These are phyloP conservation scores for Ganoderma leucocontextum DNA, from an alignment of 1,284 basidiomycete genomes.

Conservation along the genomic window DNA sequence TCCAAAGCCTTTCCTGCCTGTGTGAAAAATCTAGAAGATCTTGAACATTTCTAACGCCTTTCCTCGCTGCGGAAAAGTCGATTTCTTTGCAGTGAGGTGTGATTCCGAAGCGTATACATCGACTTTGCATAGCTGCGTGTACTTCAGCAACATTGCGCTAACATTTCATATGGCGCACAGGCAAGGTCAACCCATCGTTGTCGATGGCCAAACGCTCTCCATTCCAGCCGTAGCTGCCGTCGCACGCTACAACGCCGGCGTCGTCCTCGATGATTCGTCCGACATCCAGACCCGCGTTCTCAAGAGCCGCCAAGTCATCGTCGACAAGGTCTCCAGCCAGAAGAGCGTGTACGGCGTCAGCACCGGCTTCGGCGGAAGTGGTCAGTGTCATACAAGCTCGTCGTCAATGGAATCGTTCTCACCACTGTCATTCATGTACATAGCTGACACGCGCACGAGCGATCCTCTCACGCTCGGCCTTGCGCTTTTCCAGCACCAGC, in stretches of 20 bases:
- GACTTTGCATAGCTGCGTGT: too few species aligned
- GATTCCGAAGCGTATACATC: not conserved
- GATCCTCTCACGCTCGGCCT: conserved; percentile 74
- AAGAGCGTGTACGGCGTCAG: conserved; percentile 84
- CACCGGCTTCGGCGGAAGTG: conserved; percentile 84
- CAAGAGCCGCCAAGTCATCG: conserved; percentile 68
- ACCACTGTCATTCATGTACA: conserved; percentile 7
- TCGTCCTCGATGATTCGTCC: conserved; percentile 60
- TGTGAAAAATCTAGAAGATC: too few species aligned
- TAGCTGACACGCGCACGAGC: conserved; percentile 76
- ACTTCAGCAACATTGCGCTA: not conserved
- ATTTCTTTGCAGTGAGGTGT: too few species aligned
- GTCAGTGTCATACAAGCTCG: conserved; percentile 44
- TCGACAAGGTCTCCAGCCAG: conserved; percentile 70
- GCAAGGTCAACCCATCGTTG: conserved; percentile 63
- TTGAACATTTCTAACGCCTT: too few species aligned
- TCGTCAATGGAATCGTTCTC: conserved; percentile 6
- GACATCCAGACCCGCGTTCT: conserved; percentile 58
- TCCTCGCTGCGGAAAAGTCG: too few species aligned
- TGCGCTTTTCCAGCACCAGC: conserved; percentile 84
- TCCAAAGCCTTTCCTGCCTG: too few species aligned
- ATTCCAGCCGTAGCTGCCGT: conserved; percentile 78
- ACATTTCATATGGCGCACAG: conserved; percentile 43
- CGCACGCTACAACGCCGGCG: conserved; percentile 66
- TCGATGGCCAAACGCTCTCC: conserved; percentile 77